Percentiles rank a stretch among this genome's conserved stretches.
Evolutionary conservation across 345 rosid genomes (phyloP).

Genomic region (Aethionema arabicum): DNA sequence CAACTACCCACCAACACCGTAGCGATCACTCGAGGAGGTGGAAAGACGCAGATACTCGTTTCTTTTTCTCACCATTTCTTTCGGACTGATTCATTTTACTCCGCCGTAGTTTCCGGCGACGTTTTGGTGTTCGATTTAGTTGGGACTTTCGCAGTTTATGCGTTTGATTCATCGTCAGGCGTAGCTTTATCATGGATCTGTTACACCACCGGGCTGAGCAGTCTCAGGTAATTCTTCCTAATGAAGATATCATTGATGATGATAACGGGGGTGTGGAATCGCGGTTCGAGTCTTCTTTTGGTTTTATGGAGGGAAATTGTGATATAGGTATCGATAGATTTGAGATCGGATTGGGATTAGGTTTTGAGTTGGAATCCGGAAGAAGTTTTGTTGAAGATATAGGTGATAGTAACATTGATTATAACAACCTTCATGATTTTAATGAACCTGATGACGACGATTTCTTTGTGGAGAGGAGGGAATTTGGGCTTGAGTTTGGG

Average conservation of each 20-base stretch:
- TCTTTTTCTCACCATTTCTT: slow-evolving; percentile 33
- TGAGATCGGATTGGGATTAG: slow-evolving; percentile 41
- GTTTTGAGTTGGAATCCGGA: slow-evolving; percentile 48
- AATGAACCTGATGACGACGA: slow-evolving; percentile 44
- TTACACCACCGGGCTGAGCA: slow-evolving; percentile 78
- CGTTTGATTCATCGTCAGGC: slow-evolving; percentile 41
- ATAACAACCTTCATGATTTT: slow-evolving; percentile 21
- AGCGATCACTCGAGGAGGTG: slow-evolving; percentile 1
- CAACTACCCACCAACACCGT: slow-evolving; percentile 11
- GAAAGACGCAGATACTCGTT: slow-evolving; percentile 25
- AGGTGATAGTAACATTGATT: slow-evolving; percentile 32
- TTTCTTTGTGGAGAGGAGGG: slow-evolving; percentile 57
- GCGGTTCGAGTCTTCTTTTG: slow-evolving; percentile 40
- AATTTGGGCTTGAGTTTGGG: slow-evolving; percentile 37
- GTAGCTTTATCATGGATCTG: slow-evolving; percentile 74
- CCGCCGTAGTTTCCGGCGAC: slow-evolving; percentile 26
- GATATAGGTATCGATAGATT: slow-evolving; percentile 41
- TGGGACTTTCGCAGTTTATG: not conserved
- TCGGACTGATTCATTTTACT: slow-evolving; percentile 32
- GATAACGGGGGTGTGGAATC: slow-evolving; percentile 26
- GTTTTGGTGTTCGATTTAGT: slow-evolving; percentile 40
- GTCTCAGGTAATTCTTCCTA: slow-evolving; percentile 48
- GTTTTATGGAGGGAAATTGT: slow-evolving; percentile 44
- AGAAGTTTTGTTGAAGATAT: slow-evolving; percentile 36
- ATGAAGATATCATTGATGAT: slow-evolving; percentile 11